Base-by-base conservation (phyloP, 2,329 filamentous ascomycete genomes). In the Aspergillus brasiliensis region DNA sequence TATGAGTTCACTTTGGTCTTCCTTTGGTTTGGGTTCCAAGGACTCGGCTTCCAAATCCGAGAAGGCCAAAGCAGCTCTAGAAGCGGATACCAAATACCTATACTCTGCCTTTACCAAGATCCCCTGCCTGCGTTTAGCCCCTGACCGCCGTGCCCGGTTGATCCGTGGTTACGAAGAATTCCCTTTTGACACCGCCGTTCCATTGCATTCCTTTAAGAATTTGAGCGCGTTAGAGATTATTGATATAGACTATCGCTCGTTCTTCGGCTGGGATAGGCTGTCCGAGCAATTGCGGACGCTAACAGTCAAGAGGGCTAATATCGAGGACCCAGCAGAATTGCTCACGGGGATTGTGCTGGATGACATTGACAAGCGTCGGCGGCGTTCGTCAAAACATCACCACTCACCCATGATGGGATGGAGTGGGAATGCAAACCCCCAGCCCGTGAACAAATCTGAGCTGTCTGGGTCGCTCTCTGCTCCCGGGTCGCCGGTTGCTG, bases 41-140 rank as follows among this genome's bases (percentile, higher is more conserved):
- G 91, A 91, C 69, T 88, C 90, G 44, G 86, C 87, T 52, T 89
- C 92, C 65, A 91, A 93, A 73, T 91, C 88, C 37, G 95, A 97
- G 77, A 92, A 92, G 73, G 92, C 95, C 75, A 96, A 96, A 77
- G 89, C 89, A 59, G 90, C 91, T 47, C 79, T 95, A 58, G 88
- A 95, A 73, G 87, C 90, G 59, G 95, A 99, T 74, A 81, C 97
- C 67, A 97, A 94, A 76, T 98, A 99, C 75, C 83, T 99, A 34
- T 99, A 97, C 80, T 98, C 95, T 44, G 92, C 95, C 59, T 99
- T 98, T 74, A 99, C 95, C 71, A 99, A 98, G 80, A 96, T 99
- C 46, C 95, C 95, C 0, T 97, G 91, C 72, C 82, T 99, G 64
- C 88, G 90, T 65, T 82, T 99, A 57, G 88, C 93, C 27, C 93